Evolutionary conservation across 257 asterid species (phyloP), one percentile per base, ranked within the genome.

Genomic region (Agastache rugosa): DNA sequence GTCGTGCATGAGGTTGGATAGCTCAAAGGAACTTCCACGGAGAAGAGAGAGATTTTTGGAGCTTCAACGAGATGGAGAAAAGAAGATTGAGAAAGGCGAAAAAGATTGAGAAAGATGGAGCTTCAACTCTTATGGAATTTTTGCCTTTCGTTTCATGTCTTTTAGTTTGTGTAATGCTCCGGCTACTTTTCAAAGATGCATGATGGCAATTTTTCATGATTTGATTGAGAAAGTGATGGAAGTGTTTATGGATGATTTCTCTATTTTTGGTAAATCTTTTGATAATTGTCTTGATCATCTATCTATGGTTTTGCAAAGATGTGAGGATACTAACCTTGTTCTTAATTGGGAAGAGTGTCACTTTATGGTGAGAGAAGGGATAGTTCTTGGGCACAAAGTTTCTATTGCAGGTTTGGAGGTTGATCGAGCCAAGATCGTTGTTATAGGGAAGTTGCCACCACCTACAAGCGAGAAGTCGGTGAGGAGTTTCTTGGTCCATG

Each of bases 71-170:
- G n/a, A n/a, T n/a, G n/a, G n/a, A n/a, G n/a, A n/a, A n/a, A n/a
- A n/a, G n/a, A n/a, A n/a, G n/a, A n/a, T n/a, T n/a, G n/a, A n/a
- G n/a, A n/a, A n/a, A n/a, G n/a, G n/a, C n/a, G n/a, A n/a, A n/a
- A n/a, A n/a, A n/a, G n/a, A n/a, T n/a, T n/a, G n/a, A n/a, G n/a
- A n/a, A n/a, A n/a, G n/a, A n/a, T n/a, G n/a, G n/a, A n/a, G n/a
- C n/a, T n/a, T n/a, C n/a, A n/a, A n/a, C 97, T 27, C 31, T 1
- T 27, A 27, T 27, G 31, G 31, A 1, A 27, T 27, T 27, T 27
- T 27, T 27, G 31, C 31, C 3, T 27, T 27, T 27, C 31, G 31
- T 27, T 27, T 27, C 31, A 54, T 54, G 61, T 23, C 61, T 0
- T 54, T 54, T 20, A 11, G 31, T 0, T 2, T 54, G 1, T 54